Evolutionary conservation across 345 rosid genomes (phyloP).

Genomic region (Ceriops decandra): DNA sequence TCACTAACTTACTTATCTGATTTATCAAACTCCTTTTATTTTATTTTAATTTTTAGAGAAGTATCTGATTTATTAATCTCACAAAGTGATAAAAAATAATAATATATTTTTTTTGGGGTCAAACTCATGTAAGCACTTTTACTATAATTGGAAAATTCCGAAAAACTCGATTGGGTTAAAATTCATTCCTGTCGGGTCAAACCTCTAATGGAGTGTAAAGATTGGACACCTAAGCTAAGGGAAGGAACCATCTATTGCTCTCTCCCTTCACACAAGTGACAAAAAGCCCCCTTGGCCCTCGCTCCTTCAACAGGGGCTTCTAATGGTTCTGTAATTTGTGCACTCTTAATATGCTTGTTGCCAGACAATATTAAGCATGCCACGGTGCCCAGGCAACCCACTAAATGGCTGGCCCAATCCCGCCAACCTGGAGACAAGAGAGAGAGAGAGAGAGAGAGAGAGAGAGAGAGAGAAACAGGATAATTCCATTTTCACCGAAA

Average conservation of each 20-base stretch:
- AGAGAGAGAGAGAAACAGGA: not conserved
- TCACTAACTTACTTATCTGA: too few relatives aligned
- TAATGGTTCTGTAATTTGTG: not conserved
- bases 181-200: not conserved
- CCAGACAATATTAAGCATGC: not conserved
- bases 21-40: too few relatives aligned
- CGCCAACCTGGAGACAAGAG: not conserved
- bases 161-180: too few relatives aligned
- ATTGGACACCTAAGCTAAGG: not conserved
- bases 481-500: not conserved
- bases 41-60: too few relatives aligned
- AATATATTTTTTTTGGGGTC: too few relatives aligned
- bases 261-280: not conserved
- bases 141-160: too few relatives aligned
- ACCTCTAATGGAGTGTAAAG: not conserved
- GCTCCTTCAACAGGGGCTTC: not conserved
- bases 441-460: not conserved
- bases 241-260: not conserved
- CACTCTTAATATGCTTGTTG: not conserved
- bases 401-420: not conserved
- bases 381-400: too few relatives aligned
- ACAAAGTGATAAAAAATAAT: too few relatives aligned
- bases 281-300: not conserved
- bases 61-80: too few relatives aligned
- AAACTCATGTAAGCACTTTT: too few relatives aligned